phyloP scores from a whole-genome alignment of 345 rosid species.

The Excoecaria cochinchinensis region DNA sequence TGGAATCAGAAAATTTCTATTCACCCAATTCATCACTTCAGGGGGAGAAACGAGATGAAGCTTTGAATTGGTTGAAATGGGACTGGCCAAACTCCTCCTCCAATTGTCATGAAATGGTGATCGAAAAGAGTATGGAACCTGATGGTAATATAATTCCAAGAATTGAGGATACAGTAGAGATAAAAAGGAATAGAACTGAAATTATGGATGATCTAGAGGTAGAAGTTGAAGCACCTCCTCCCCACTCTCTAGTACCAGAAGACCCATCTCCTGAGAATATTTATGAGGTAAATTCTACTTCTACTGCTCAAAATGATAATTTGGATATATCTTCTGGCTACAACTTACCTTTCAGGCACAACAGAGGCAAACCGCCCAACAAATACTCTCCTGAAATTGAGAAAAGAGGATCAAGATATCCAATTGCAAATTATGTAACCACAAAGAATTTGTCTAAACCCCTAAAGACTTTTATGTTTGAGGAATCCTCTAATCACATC shows the following conservation, averaged over 20 bases:
- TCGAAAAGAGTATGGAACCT: not conserved
- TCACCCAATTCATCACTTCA: not conserved
- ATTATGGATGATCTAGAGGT: not conserved
- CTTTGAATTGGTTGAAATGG: not conserved
- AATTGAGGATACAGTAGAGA: accelerated
- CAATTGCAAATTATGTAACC: not conserved
- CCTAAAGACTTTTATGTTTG: not conserved
- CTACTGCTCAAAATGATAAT: not conserved
- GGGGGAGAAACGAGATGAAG: not conserved
- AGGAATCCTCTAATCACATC: not conserved
- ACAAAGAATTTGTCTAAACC: not conserved
- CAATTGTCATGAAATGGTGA: not conserved
- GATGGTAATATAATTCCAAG: no score
- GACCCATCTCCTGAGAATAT: not conserved
- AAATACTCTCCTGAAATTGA: not conserved
- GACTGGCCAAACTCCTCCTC: not conserved
- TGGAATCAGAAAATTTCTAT: not conserved
- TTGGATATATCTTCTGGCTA: not conserved
- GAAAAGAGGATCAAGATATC: not conserved
- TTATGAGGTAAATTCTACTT: not conserved
- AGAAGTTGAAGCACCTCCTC: not conserved
- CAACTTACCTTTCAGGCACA: not conserved
- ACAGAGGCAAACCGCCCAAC: not conserved
- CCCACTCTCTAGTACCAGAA: not conserved
- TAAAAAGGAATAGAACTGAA: no score